Evolutionary conservation across 805 yeast species (phyloP), one percentile per base, ranked within the genome.

Genomic region (Kuraishia molischiana): DNA sequence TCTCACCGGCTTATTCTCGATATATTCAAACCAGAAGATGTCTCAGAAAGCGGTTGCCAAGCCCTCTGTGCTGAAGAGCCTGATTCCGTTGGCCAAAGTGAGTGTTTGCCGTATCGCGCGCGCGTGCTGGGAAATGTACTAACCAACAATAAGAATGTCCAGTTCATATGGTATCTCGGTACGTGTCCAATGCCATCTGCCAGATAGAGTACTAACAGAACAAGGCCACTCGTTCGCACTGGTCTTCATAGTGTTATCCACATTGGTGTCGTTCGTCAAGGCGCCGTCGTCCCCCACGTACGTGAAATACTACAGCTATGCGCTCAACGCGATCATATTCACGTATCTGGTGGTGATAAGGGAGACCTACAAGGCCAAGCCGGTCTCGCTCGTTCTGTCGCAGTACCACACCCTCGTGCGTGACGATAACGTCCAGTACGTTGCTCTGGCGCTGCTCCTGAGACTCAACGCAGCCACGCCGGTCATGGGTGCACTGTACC

Each of bases 371-470:
- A 69, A 69, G 50, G 54, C 68, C 8, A 62, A 49, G 40, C 61
- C 55, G 24, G 48, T 52, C 15, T 41, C 51, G 1, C 50, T 51
- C 37, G 48, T 43, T 40, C 53, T 47, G 29, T 46, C 54, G 5
- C 59, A 46, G 47, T 51, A 40, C 32, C 46, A 36, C 37, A 58
- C 44, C 46, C 53, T 56, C 36, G 47, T 53, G 37, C 52, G 52
- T 45, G 78, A 79, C 54, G 85, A 78, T 52, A 81, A 81, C 52
- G 62, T 74, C 39, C 85, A 79, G 44, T 81, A 80, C 53, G 64
- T 80, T 39, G 49, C 67, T 17, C 49, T 72, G 44, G 64, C 65
- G 46, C 51, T 60, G 46, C 60, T 44, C 28, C 62, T 51, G 48
- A 59, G 50, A 61, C 55, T 64, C 51, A 76, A 62, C 29, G 67